These are phyloP conservation scores for Paradendryphiella salina DNA, from an alignment of 2,329 filamentous ascomycete species.

Conservation along the genomic window DNA sequence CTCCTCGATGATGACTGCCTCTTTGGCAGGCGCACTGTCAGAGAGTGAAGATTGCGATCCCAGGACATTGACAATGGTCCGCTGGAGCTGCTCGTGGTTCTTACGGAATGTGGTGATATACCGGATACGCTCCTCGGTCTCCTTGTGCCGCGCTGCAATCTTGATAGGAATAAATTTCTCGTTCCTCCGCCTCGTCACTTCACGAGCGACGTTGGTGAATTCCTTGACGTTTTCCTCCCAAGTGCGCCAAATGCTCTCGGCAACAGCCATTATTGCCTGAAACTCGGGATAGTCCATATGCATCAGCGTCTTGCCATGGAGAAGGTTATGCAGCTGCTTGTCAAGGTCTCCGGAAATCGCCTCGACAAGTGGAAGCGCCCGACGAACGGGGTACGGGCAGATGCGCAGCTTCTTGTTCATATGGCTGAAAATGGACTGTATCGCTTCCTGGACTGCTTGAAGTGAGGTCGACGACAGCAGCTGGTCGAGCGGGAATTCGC, in stretches of 20 bases:
- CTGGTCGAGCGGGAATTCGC: slow-evolving; percentile 95
- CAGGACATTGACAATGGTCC: slow-evolving; percentile 95
- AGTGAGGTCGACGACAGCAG: slow-evolving; percentile 88
- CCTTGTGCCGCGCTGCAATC: slow-evolving; percentile 81
- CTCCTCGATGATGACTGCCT: slow-evolving; percentile 78
- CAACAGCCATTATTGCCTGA: slow-evolving; percentile 77
- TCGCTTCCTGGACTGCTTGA: slow-evolving; percentile 83
- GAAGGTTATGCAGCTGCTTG: slow-evolving; percentile 77
- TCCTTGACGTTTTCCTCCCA: slow-evolving; percentile 98
- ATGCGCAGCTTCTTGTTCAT: slow-evolving; percentile 98
- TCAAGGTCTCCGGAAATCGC: slow-evolving; percentile 95
- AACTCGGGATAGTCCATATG: slow-evolving; percentile 93
- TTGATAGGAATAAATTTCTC: slow-evolving; percentile 99
- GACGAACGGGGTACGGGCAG: slow-evolving; percentile 89
- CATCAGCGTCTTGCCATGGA: slow-evolving; percentile 85
- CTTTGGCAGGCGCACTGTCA: slow-evolving; percentile 38
- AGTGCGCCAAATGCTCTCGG: slow-evolving; percentile 81
- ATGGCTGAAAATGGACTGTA: slow-evolving; percentile 87
- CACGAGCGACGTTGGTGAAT: slow-evolving; percentile 95
- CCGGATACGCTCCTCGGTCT: slow-evolving; percentile 85
- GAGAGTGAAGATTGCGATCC: slow-evolving; percentile 62
- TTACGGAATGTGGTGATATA: slow-evolving; percentile 95
- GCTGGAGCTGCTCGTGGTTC: slow-evolving; percentile 96
- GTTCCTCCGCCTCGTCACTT: slow-evolving; percentile 88
- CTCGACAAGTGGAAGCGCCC: slow-evolving; percentile 91